Conservation (phyloP, 371 early-diverging fungal species). For the Dinochytrium kinnereticum region DNA sequence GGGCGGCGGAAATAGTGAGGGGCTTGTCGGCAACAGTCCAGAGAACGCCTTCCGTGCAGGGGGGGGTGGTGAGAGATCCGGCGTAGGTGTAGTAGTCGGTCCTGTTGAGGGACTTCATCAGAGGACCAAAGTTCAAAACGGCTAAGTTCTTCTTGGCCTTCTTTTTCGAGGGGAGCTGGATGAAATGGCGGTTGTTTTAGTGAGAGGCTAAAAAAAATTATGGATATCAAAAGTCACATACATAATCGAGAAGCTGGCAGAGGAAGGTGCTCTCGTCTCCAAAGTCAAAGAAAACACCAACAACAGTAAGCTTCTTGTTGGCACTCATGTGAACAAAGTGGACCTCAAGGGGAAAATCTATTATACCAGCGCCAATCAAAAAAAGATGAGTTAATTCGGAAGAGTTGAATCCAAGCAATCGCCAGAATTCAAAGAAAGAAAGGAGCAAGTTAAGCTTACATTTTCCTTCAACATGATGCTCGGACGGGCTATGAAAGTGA, state of each 20-base stretch:
- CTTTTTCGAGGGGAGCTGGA: neutral
- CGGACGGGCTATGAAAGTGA: neutral
- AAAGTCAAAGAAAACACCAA: neutral
- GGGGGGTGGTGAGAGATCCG: slow-evolving; percentile 57
- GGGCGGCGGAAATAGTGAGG: neutral
- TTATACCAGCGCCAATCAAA: too few species aligned
- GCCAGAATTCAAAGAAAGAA: neutral
- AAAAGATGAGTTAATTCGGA: neutral
- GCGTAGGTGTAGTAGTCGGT: slow-evolving; percentile 36
- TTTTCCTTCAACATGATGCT: neutral
- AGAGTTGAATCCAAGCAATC: neutral
- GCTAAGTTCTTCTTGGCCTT: neutral
- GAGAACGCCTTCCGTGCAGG: slow-evolving; percentile 53
- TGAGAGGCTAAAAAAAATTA: neutral
- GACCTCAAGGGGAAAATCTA: neutral
- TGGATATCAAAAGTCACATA: neutral
- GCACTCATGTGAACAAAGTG: slow-evolving; percentile 1
- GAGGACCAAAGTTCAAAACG: neutral
- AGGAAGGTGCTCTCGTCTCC: neutral
- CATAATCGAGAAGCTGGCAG: neutral
- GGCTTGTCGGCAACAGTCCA: slow-evolving; percentile 49
- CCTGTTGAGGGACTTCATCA: neutral
- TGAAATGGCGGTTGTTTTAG: neutral
- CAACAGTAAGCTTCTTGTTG: neutral
- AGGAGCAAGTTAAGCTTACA: neutral